A percentile compares a stretch with the other conserved stretches of the same genome.
These are phyloP conservation scores for Beta corolliflora DNA, from an alignment of 179 eudicot species.

Conservation along the genomic window DNA sequence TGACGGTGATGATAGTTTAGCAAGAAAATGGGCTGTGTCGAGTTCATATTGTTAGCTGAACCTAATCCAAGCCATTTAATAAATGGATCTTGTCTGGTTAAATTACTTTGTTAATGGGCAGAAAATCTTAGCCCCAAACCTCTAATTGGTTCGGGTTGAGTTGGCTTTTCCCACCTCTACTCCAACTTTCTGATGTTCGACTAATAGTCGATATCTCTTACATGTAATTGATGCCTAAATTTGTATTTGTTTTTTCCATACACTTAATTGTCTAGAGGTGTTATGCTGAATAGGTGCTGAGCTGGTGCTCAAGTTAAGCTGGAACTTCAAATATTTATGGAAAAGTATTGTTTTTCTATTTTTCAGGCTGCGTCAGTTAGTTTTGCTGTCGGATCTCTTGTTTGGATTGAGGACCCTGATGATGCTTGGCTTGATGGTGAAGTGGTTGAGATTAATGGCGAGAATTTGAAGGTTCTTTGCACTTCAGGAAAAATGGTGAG, in stretches of 20 bases:
- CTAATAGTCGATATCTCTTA: not conserved
- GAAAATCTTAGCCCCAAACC: no score
- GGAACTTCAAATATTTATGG: constrained; percentile 3
- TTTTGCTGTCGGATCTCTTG: constrained; percentile 80
- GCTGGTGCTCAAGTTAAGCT: not conserved
- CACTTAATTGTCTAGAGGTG: not conserved
- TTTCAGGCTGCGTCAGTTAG: constrained; percentile 77
- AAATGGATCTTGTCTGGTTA: no score
- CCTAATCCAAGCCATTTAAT: no score
- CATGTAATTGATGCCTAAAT: constrained; percentile 12
- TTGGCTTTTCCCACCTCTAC: no score
- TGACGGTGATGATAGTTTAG: no score
- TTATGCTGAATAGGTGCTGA: not conserved
- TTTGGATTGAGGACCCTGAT: constrained; percentile 92
- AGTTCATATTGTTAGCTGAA: no score
- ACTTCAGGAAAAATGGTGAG: constrained; percentile 87
- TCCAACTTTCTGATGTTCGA: no score
- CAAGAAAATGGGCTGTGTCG: no score
- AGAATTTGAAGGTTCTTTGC: constrained; percentile 68
- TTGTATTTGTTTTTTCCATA: not conserved
- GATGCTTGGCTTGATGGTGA: constrained; percentile 97
- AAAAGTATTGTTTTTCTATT: constrained; percentile 19
- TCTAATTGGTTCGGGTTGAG: no score
- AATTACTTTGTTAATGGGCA: no score
- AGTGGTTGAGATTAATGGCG: constrained; percentile 69